These are phyloP conservation scores for Warburgia ugandensis DNA, from an alignment of 164 flowering plant species.

Conservation along the genomic window DNA sequence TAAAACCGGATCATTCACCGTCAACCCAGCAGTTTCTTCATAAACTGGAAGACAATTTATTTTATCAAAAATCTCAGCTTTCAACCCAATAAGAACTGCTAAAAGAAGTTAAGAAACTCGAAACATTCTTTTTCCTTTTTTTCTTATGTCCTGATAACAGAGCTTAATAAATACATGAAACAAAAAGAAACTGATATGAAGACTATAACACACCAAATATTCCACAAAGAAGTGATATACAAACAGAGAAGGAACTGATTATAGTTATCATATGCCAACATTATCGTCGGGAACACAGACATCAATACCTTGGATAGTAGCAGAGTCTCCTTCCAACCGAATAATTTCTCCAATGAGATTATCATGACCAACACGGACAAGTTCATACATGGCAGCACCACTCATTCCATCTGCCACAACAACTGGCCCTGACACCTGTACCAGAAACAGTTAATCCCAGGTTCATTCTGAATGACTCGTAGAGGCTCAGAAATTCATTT, in stretches of 20 bases:
- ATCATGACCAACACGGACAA: slow-evolving; percentile 99
- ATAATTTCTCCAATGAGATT: slow-evolving; percentile 97
- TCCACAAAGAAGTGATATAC: no score
- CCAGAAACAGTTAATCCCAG: no score
- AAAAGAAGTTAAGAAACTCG: no score
- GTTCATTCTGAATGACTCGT: no score
- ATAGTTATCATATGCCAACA: no score
- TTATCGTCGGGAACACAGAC: background rate
- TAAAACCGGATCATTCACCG: slow-evolving; percentile 92
- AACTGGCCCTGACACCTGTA: slow-evolving; percentile 97
- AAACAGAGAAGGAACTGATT: no score
- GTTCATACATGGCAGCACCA: slow-evolving; percentile 99
- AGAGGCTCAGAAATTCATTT: no score
- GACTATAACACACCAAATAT: no score
- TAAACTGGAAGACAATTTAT: slow-evolving; percentile 45
- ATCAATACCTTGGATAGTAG: slow-evolving; percentile 91
- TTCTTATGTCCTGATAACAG: no score
- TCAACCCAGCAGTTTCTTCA: slow-evolving; percentile 98
- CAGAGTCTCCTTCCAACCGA: slow-evolving; percentile 98
- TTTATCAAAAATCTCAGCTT: background rate
- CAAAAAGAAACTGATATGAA: no score
- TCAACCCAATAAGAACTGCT: background rate
- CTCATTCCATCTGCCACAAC: slow-evolving; percentile 99
- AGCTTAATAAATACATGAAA: no score
- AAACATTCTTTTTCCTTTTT: no score